Percentiles rank a stretch among this genome's conserved stretches.
Conservation (phyloP, 139 green algal genomes). For the Closterium sp. region DNA sequence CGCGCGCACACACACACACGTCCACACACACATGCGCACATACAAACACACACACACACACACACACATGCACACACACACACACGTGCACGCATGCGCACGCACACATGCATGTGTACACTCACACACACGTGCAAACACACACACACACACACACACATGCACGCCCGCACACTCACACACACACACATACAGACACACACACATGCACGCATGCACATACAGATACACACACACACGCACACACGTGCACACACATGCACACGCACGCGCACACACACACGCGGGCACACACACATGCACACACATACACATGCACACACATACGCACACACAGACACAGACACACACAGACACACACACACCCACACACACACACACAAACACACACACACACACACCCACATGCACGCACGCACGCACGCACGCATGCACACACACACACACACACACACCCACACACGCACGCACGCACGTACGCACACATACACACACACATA, state of each 20-base stretch:
- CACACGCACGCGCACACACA: constrained; percentile 5
- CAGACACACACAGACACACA: constrained; percentile 5
- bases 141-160: neutral
- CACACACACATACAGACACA: neutral
- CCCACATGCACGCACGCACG: neutral
- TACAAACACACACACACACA: neutral
- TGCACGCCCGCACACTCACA: neutral
- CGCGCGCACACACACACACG: neutral
- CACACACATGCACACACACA: neutral
- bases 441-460: constrained; percentile 5
- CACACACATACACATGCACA: neutral
- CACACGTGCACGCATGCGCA: neutral
- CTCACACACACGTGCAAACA: neutral
- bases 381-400: constrained; percentile 1
- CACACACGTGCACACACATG: neutral
- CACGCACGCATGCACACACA: neutral
- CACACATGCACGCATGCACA: neutral
- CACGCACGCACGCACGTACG: neutral
- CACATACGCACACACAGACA: neutral
- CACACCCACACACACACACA: constrained; percentile 8
- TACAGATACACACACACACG: neutral
- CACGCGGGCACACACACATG: neutral
- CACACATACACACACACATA: neutral
- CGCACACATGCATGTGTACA: neutral
- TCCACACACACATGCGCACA: neutral